Evolutionary conservation across 371 early-diverging fungal genomes (phyloP).

Genomic region (Mucor piriformis): DNA sequence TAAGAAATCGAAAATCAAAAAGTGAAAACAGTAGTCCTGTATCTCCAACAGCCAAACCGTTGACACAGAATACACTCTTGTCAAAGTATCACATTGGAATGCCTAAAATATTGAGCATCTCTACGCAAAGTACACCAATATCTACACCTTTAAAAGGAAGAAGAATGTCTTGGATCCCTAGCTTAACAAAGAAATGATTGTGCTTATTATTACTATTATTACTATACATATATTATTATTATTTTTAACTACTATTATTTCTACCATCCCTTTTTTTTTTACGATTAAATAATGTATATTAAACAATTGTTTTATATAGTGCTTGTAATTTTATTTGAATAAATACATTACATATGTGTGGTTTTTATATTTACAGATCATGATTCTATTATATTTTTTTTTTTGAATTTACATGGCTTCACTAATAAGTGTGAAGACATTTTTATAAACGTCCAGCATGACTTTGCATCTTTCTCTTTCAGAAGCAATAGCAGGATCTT

Average conservation of each 20-base stretch:
- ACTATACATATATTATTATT: not conserved
- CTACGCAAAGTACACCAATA: not conserved
- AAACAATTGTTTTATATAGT: not conserved
- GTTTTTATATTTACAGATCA: not conserved
- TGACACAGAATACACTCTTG: not conserved
- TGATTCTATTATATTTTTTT: not conserved
- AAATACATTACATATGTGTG: not conserved
- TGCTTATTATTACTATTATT: constrained; percentile 1
- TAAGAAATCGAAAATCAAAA: not conserved
- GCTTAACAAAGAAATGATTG: constrained; percentile 3
- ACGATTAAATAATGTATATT: not conserved
- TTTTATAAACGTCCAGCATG: constrained; percentile 79
- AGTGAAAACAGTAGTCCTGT: constrained; percentile 10
- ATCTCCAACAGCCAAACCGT: not conserved
- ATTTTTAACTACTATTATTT: not conserved
- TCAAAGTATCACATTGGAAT: constrained; percentile 8
- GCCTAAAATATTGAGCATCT: not conserved
- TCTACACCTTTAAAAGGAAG: constrained; percentile 3
- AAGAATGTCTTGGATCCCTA: constrained; percentile 24
- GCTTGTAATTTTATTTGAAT: not conserved
- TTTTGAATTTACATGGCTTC: constrained; percentile 60
- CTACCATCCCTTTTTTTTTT: not conserved
- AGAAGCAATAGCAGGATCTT: constrained; percentile 74
- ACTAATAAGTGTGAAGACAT: constrained; percentile 77
- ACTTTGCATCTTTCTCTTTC: constrained; percentile 79